Conservation (phyloP, 306 rosid species). For the Aeschynomene evenia region DNA sequence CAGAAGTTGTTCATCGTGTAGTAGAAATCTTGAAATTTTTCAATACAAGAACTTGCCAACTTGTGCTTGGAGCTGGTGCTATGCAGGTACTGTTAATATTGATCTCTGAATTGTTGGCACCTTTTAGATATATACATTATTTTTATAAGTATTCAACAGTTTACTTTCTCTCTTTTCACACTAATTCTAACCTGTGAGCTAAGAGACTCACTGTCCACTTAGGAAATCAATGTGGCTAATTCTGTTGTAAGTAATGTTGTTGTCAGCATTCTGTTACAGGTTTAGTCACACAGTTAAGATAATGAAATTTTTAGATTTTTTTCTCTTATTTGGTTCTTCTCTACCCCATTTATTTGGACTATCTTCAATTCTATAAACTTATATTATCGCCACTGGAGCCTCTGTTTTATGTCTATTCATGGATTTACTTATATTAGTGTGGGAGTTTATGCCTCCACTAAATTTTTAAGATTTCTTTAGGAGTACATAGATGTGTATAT, state of each 20-base stretch:
- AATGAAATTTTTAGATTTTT: too few species aligned
- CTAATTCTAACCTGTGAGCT: not conserved
- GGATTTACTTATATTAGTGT: too few species aligned
- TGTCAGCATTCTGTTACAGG: not conserved
- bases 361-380: not conserved
- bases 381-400: not conserved
- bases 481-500: too few species aligned
- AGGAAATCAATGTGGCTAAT: not conserved
- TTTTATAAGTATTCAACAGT: not conserved
- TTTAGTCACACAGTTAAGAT: not conserved
- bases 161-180: not conserved
- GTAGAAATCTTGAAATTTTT: constrained; percentile 90
- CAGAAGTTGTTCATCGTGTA: constrained; percentile 95
- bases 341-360: not conserved
- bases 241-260: not conserved
- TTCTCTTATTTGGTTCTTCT: not conserved
- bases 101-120: constrained; percentile 4
- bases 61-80: constrained; percentile 99
- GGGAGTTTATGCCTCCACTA: too few species aligned
- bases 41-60: constrained; percentile 98
- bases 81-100: constrained; percentile 78
- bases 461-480: too few species aligned
- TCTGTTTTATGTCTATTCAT: not conserved
- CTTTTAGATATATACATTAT: constrained; percentile 3
- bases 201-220: not conserved